Evolutionary conservation across 2,329 filamentous ascomycete genomes (phyloP), one percentile per base, ranked within the genome.

Genomic region (Arthrobotrys conoides): DNA sequence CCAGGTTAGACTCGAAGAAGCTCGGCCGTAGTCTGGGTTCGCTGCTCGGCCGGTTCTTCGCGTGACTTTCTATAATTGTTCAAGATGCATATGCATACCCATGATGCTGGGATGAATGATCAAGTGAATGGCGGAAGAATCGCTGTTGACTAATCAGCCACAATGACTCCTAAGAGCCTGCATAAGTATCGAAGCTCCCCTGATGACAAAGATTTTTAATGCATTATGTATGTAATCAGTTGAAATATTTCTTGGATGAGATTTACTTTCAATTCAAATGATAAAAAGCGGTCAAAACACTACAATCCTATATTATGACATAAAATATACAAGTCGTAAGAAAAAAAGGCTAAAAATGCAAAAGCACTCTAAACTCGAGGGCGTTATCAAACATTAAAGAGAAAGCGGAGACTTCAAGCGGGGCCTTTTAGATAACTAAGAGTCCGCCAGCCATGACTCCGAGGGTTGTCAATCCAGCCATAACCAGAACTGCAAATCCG

Each of bases 361-460:
- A 51, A 48, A 20, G 61, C 59, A 53, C 18, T 66, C 69, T 51
- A 30, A 33, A 4, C 46, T 71, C 49, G 57, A 66, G 51, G 33
- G 41, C 38, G 49, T 61, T 66, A 41, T 49, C 59, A 49, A 30
- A 51, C 3, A 3, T 6, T 14, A 24, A 51, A 27, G n/a, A 48
- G 41, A 66, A n/a, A 55, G 22, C 51, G 12, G 57, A 38, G 20
- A 18, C 48, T 24, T 57, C 5, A 5, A 10, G 16, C 9, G 18
- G 5, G 9, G 14, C 18, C 18, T 57, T n/a, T 59, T 71, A 76
- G 33, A 71, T 6, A 30, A 70, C 66, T 41, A 76, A 63, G 27
- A 76, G 27, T 9, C 72, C 51, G 38, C 72, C 72, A 59, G 64
- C 38, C 65, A 76, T 66, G 36, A 76, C 46, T 8, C 65, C 48